phyloP scores from a whole-genome alignment of 768 basidiomycete genomes.

The Boletales sp. region DNA sequence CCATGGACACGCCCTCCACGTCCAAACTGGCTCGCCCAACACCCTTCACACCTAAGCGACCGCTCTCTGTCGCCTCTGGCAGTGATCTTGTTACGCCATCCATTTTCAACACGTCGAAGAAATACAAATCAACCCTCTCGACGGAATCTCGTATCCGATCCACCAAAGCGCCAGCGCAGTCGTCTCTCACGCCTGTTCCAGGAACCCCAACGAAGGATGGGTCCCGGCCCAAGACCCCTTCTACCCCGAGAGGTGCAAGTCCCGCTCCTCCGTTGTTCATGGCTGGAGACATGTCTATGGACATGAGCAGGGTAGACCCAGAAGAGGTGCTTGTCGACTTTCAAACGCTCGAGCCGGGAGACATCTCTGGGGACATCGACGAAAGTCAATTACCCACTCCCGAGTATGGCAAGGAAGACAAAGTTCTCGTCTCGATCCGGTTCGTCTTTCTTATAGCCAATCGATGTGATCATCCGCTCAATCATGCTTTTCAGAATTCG shows the following conservation, averaged over 20 bases:
- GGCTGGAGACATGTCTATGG: constrained; percentile 60
- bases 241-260: constrained; percentile 50
- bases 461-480: neutral
- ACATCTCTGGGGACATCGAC: constrained; percentile 68
- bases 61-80: constrained; percentile 36
- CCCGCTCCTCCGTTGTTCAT: constrained; percentile 39
- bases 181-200: constrained; percentile 43
- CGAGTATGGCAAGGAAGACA: constrained; percentile 72
- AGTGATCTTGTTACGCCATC: constrained; percentile 35
- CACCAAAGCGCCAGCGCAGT: constrained; percentile 26
- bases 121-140: constrained; percentile 65
- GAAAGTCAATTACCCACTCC: constrained; percentile 43
- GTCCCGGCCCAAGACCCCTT: constrained; percentile 51
- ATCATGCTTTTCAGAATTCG: constrained; percentile 48
- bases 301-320: constrained; percentile 67
- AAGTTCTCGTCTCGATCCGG: constrained; percentile 85
- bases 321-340: constrained; percentile 78
- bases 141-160: constrained; percentile 34
- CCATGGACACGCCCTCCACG: constrained; percentile 24
- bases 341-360: constrained; percentile 64
- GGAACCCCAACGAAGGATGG: constrained; percentile 51
- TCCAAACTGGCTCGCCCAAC: constrained; percentile 38
- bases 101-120: constrained; percentile 48
- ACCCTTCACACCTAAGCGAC: constrained; percentile 57
- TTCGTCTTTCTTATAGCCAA: constrained; percentile 24